Conservation (phyloP, 2,329 filamentous ascomycete species). For the Ceratocystis ficicola region DNA sequence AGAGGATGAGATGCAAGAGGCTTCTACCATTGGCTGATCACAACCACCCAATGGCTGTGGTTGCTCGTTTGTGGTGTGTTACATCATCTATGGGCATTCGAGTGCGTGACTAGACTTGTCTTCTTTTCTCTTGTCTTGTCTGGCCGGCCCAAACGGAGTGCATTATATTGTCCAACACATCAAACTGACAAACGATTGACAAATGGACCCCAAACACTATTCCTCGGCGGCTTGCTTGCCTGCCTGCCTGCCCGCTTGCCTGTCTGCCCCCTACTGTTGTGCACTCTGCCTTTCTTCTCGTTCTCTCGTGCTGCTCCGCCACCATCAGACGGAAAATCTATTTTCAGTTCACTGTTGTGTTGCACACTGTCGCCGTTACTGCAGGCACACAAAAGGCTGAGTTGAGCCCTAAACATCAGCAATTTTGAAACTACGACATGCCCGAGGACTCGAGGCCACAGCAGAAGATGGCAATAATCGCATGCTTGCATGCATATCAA, state of each 20-base stretch:
- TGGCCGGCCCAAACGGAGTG: not conserved
- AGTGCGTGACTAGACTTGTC: too few species aligned
- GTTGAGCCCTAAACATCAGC: slow-evolving; percentile 8
- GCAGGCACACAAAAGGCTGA: slow-evolving; percentile 4
- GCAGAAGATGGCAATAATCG: not conserved
- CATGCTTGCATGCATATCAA: not conserved
- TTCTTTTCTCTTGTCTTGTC: not conserved
- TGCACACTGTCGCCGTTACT: not conserved
- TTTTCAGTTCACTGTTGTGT: not conserved
- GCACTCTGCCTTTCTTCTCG: too few species aligned
- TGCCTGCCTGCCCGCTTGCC: not conserved
- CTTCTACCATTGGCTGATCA: too few species aligned
- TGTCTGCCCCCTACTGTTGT: too few species aligned
- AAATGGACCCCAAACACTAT: too few species aligned
- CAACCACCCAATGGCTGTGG: not conserved
- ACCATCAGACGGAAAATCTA: slow-evolving; percentile 6
- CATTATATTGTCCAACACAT: not conserved
- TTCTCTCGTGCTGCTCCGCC: not conserved
- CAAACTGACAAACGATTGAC: not conserved
- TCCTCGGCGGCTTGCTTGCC: not conserved
- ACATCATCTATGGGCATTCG: not conserved
- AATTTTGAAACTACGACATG: not conserved
- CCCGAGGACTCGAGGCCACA: not conserved
- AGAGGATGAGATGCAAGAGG: too few species aligned
- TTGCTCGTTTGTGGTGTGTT: not conserved